Evolutionary conservation across 495 filamentous ascomycete genomes (phyloP), one percentile per base, ranked within the genome.

Genomic region (Lophiostoma macrostomum): DNA sequence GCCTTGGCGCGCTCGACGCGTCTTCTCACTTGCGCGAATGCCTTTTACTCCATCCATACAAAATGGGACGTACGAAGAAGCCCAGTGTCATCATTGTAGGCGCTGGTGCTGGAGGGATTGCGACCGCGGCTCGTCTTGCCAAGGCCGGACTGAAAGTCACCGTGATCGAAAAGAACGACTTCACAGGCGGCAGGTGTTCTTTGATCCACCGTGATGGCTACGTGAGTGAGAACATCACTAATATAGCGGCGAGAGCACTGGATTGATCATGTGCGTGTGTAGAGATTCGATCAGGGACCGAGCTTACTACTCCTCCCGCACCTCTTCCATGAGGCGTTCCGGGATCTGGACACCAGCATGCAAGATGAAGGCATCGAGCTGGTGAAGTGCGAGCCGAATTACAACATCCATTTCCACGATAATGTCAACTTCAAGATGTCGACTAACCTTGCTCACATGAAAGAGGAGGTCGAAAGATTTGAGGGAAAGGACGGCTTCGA

Each of bases 261-360:
- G n/a, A n/a, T n/a, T n/a, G n/a, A n/a, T n/a, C n/a, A n/a, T n/a
- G n/a, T n/a, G n/a, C n/a, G n/a, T n/a, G n/a, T 14, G 1, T 24
- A 81, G 75, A 77, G 84, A 19, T 87, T 87, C 70, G 84, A 87
- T 63, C 82, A 85, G 73, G 84, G 84, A 0, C 84, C 84, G 0
- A 86, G 82, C 0, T 74, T 87, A 4, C 76, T 88, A 1, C 70
- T 88, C 4, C 80, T 88, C 24, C 84, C 83, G 4, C 74, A 73
- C 38, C 70, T 86, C 36, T 88, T 86, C 71, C 70, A 71, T 18
- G 78, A 82, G 63, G 74, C 78, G 12, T 88, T 85, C 55, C 60
- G 64, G 23, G 83, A 88, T 58, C 76, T 87, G 3, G 80, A 72
- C 34, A 85, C 83, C 1, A 76, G 73, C 0, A 63, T 85, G 4